Evolutionary conservation across 2,329 filamentous ascomycete species (phyloP).

Genomic region (Colletotrichum godetiae): DNA sequence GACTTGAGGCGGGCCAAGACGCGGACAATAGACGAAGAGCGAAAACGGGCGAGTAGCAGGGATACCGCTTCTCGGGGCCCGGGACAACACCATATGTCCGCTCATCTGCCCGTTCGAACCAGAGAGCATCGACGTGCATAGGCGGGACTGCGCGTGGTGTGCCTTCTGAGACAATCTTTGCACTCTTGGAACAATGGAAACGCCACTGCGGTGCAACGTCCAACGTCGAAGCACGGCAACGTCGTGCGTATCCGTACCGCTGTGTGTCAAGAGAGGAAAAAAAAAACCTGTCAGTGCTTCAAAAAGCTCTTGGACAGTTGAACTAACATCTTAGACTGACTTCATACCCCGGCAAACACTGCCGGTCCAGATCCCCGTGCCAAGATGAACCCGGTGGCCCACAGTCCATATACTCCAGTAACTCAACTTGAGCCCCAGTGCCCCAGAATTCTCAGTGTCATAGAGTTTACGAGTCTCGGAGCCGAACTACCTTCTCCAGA

Average conservation of each 20-base stretch:
- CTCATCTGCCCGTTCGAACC: background rate
- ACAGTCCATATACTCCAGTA: background rate
- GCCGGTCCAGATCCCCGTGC: background rate
- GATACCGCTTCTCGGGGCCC: background rate
- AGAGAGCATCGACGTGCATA: background rate
- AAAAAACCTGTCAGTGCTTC: background rate
- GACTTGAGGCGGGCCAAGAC: background rate
- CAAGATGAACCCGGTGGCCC: background rate
- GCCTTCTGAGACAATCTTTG: background rate
- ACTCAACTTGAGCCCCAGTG: too few species aligned
- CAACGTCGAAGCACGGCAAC: background rate
- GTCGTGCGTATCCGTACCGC: background rate
- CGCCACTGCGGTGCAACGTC: background rate
- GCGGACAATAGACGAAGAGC: background rate
- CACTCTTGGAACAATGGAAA: background rate
- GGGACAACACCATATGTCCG: background rate
- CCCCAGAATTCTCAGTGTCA: background rate
- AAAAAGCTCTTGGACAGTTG: too few species aligned
- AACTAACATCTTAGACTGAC: background rate
- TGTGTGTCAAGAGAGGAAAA: background rate
- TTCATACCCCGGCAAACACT: background rate
- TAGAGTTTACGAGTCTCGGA: background rate
- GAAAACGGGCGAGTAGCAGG: background rate
- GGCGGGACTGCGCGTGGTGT: too few species aligned
- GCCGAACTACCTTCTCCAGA: slow-evolving; percentile 9